These are phyloP conservation scores for Exobasidium cylindrosporum DNA, from an alignment of 1,284 basidiomycete genomes.

Conservation along the genomic window DNA sequence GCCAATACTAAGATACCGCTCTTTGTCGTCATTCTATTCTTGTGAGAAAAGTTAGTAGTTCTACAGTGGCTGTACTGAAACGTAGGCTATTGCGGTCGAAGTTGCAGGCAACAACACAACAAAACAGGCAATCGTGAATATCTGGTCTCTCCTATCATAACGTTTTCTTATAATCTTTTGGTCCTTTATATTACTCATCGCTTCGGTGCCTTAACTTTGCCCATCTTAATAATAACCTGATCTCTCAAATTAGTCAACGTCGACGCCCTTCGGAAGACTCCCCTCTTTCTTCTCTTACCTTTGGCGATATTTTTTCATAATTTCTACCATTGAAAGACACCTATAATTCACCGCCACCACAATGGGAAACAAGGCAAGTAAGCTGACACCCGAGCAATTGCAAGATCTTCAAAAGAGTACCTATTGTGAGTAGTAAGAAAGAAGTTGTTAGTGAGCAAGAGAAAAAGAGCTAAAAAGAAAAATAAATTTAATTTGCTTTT, in stretches of 20 bases:
- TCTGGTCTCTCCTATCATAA: neutral
- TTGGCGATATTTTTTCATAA: neutral
- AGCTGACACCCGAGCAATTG: constrained; percentile 91
- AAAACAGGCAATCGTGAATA: too few species aligned
- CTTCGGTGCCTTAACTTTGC: neutral
- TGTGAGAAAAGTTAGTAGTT: too few species aligned
- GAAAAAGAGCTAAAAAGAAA: too few species aligned
- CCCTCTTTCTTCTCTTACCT: neutral
- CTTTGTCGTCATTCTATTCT: too few species aligned
- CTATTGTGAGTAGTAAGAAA: constrained; percentile 77
- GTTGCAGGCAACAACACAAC: too few species aligned
- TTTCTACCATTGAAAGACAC: neutral
- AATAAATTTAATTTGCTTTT: too few species aligned
- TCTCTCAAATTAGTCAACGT: neutral
- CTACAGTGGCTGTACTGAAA: too few species aligned
- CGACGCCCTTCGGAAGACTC: neutral
- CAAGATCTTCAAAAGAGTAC: constrained; percentile 96
- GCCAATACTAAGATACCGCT: too few species aligned
- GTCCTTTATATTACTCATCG: neutral
- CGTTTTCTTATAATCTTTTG: neutral
- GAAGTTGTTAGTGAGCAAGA: too few species aligned
- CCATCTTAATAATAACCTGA: neutral
- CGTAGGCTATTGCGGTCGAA: too few species aligned
- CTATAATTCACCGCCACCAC: constrained; percentile 4
- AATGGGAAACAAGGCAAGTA: constrained; percentile 94